Evolutionary conservation across 768 basidiomycete genomes (phyloP).

Genomic region (Boletus sensibilis): DNA sequence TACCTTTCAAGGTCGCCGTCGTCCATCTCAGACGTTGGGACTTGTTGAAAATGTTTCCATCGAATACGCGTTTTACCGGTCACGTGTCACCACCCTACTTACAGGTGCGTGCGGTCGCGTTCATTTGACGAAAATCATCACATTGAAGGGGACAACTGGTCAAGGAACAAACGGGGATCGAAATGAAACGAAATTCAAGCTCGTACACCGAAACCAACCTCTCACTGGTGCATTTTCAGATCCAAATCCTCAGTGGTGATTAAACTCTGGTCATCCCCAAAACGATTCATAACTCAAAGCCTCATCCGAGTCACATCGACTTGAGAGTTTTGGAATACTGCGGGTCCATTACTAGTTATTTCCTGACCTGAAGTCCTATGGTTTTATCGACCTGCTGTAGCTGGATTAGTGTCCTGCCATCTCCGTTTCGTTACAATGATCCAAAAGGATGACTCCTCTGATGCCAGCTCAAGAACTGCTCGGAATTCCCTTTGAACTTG

Average conservation of each 20-base stretch:
- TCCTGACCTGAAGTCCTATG: background rate
- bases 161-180: background rate
- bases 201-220: background rate
- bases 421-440: background rate
- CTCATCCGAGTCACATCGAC: too few relatives aligned
- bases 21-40: slow-evolving; percentile 4
- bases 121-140: background rate
- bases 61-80: background rate
- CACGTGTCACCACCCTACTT: slow-evolving; percentile 1
- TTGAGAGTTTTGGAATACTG: background rate
- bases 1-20: slow-evolving; percentile 28
- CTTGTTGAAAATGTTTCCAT: too few relatives aligned
- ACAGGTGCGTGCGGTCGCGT: too few relatives aligned
- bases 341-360: background rate
- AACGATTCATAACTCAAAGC: too few relatives aligned
- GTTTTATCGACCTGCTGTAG: background rate
- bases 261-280: background rate
- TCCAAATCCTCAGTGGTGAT: background rate
- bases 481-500: background rate
- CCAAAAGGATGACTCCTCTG: background rate
- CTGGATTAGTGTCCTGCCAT: background rate
- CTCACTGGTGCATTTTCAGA: background rate
- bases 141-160: background rate
- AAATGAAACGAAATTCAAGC: background rate
- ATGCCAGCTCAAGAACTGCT: background rate